phyloP scores from a whole-genome alignment of 192 early-diverging fungal genomes.

The Gamsiella multidivaricata region DNA sequence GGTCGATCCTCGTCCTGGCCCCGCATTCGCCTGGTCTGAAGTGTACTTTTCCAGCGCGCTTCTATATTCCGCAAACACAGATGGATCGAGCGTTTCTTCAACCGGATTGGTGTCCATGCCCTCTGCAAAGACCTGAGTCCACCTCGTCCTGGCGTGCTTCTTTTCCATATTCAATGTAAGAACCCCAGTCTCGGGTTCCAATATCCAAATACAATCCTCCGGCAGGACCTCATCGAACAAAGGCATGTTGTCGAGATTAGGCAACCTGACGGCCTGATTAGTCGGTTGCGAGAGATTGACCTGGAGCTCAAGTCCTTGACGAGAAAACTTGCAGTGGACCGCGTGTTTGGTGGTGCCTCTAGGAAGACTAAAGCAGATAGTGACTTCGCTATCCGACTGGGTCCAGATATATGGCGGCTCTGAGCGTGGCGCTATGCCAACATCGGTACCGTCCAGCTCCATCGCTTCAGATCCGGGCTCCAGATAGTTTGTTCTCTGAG shows the following conservation, averaged over 20 bases:
- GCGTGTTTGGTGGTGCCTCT: constrained; percentile 60
- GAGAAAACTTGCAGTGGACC: constrained; percentile 68
- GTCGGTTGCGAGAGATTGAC: constrained; percentile 19
- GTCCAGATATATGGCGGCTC: constrained; percentile 73
- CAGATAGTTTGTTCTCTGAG: constrained; percentile 20
- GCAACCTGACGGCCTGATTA: constrained; percentile 10
- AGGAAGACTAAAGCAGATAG: constrained; percentile 70
- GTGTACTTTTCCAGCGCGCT: constrained; percentile 73
- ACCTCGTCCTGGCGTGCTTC: constrained; percentile 66
- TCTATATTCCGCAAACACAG: constrained; percentile 68
- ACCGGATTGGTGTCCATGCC: constrained; percentile 58
- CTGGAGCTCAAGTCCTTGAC: constrained; percentile 35
- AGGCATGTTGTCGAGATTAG: constrained; percentile 33
- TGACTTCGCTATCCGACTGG: constrained; percentile 73
- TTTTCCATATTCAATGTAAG: constrained; percentile 75
- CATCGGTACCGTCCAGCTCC: constrained; percentile 25
- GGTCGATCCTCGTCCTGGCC: constrained; percentile 19
- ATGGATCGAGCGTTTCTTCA: constrained; percentile 70
- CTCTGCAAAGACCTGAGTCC: constrained; percentile 78
- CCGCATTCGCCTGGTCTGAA: constrained; percentile 48
- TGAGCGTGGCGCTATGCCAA: constrained; percentile 8
- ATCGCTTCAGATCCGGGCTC: constrained; percentile 28
- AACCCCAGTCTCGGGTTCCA: constrained; percentile 65
- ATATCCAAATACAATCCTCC: constrained; percentile 72
- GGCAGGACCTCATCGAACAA: constrained; percentile 63